Evolutionary conservation across 441 rosid genomes (phyloP).

Genomic region (Croton laevigatus): DNA sequence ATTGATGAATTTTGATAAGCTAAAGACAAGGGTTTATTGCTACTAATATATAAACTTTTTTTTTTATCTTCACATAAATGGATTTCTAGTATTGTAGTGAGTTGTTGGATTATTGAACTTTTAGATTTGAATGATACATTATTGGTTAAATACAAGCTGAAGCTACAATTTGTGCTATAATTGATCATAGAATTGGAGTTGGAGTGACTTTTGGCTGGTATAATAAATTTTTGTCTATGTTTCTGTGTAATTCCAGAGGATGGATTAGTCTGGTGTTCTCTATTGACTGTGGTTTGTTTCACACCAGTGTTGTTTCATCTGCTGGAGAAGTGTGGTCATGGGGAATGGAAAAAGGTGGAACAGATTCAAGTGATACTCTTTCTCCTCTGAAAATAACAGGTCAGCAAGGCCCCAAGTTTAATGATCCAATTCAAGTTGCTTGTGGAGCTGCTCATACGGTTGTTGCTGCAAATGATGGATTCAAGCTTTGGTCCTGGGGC

Average conservation of each 20-base stretch:
- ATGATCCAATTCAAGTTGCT: slow-evolving; percentile 56
- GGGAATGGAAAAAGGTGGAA: slow-evolving; percentile 89
- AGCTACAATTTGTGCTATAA: too few species aligned
- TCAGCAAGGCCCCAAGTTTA: slow-evolving; percentile 40
- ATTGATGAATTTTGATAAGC: not conserved
- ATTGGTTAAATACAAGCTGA: not conserved
- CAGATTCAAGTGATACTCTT: slow-evolving; percentile 73
- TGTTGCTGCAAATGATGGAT: slow-evolving; percentile 63
- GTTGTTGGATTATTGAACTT: not conserved
- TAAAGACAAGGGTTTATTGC: not conserved
- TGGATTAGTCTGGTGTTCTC: slow-evolving; percentile 86
- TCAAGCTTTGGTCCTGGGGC: slow-evolving; percentile 92
- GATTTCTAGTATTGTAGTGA: not conserved
- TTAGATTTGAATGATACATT: not conserved
- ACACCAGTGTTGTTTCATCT: slow-evolving; percentile 80
- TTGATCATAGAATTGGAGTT: not conserved
- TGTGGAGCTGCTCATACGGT: slow-evolving; percentile 95
- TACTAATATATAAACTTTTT: not conserved
- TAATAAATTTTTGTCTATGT: not conserved
- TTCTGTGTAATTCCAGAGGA: slow-evolving; percentile 55
- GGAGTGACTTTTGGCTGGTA: not conserved
- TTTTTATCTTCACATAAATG: not conserved
- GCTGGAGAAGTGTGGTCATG: slow-evolving; percentile 86
- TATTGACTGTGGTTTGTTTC: slow-evolving; percentile 82
- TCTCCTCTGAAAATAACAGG: slow-evolving; percentile 46